These are phyloP conservation scores for Trichosanthes truncata DNA, from an alignment of 306 rosid species.

Conservation along the genomic window DNA sequence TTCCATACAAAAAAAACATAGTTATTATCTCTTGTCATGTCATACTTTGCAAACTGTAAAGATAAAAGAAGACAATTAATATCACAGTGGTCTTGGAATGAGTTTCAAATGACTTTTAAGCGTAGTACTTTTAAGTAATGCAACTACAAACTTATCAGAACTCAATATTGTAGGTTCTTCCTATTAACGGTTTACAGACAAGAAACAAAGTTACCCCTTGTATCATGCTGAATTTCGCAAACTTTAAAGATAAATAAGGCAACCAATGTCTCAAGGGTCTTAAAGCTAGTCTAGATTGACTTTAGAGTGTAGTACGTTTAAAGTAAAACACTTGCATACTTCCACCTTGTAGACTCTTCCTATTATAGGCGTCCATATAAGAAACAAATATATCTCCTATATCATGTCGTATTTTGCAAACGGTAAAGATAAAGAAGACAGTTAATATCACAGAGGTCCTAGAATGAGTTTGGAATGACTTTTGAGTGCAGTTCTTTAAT, in stretches of 20 bases:
- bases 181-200: constrained; percentile 23
- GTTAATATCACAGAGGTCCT: neutral
- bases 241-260: neutral
- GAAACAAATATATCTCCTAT: neutral
- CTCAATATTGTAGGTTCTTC: constrained; percentile 73
- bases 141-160: constrained; percentile 31
- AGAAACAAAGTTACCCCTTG: neutral
- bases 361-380: constrained; percentile 18
- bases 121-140: neutral
- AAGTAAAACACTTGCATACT: constrained; percentile 18
- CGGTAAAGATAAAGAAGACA: neutral
- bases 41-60: neutral
- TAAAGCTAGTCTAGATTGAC: neutral
- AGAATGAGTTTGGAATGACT: neutral
- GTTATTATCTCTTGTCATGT: neutral
- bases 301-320: neutral
- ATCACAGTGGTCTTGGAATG: neutral
- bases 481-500: neutral
- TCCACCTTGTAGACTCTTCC: constrained; percentile 83
- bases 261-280: neutral
- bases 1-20: neutral
- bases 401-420: neutral
- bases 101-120: neutral
- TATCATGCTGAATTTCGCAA: neutral
- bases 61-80: neutral